Base-by-base conservation (phyloP, 176 grass and related monocot species). In the Oryza punctata region DNA sequence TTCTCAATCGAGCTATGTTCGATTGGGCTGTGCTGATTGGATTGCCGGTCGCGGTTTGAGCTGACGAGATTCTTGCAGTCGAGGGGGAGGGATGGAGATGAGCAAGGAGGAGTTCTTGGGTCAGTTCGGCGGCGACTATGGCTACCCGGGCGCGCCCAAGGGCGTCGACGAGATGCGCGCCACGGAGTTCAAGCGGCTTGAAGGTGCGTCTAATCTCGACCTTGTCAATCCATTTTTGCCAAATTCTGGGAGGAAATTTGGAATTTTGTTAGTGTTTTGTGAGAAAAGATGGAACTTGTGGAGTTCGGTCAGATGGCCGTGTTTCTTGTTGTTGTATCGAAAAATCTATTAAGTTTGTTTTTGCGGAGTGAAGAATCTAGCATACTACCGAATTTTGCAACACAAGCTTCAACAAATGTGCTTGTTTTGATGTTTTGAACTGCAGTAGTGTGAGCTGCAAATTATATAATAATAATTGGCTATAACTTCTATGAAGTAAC, bases 101-200 rank as follows among this genome's bases (percentile, higher is more conserved):
- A 81, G 91, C 77, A 82, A 90, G 70, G 76, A 72, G 79, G 96
- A 88, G 68, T 98, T 98, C 70, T 28, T 95, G 82, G 79, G 63
- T 38, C 88, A 82, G 63, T 98, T 91, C 67, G 89, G 85, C 3
- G 72, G 37, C 26, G 73, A 87, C 68, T 98, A 98, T 49, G 93
- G 96, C 63, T 98, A 98, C 79, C 93, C 96, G 15, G 79, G 87
- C 33, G 90, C 87, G 44, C 89, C 89, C 64, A 93, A 77, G 69
- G 80, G 78, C 85, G 57, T 98, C 76, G 85, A 98, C 69, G 82
- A 94, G 80, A 90, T 98, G 40, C 93, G 96, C 8, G 84, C 87
- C 80, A 12, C 93, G 5, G 93, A 95, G 11, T 98, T 98, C 89
- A 83, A 91, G 82, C 89, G 96, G 11, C 85, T 98, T 69, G 45